Evolutionary conservation across 2,329 filamentous ascomycete species (phyloP), one percentile per base, ranked within the genome.

Genomic region (Biscogniauxia marginata): DNA sequence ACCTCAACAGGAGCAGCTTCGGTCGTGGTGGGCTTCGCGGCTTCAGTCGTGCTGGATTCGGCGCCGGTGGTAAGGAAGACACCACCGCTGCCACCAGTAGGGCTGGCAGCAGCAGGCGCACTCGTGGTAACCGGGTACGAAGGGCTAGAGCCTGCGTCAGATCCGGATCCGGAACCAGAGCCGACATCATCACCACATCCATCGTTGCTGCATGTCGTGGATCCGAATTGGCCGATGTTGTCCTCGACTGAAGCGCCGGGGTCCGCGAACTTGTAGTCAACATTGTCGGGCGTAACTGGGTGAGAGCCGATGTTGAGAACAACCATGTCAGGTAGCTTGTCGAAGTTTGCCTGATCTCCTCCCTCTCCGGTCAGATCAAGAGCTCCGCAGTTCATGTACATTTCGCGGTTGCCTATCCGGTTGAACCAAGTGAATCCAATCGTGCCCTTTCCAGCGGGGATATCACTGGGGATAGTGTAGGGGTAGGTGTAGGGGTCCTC

Each of bases 381-480:
- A 0, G 90, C 85, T 0, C 89, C 91, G 65, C 93, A 99, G 81
- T 96, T 96, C 92, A 96, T 96, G 81, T 98, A 97, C 82, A 96
- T 91, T 71, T 98, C 95, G 1, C 93, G 87, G 77, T 96, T 96
- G 2, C 95, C 95, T 8, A 96, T 69, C 57, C 88, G 89, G 79
- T 98, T 98, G 74, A 96, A 85, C 95, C 95, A 98, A 0, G 91
- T 91, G 92, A 93, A 98, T 0, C 91, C 91, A 4, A 98, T 79
- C 0, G 87, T 90, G 22, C 89, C 93, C 44, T 92, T 82, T 3
- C 93, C 95, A 1, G 86, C 77, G 7, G 87, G 84, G 48, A 97
- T 81, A 20, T 86, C 83, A 0, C 80, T 71, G 0, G 93, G 93
- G 5, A 97, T 84, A 0, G 75, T 82, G 75, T 87, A 96, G 24